A percentile compares a stretch with the other conserved stretches of the same genome.
phyloP scores from a whole-genome alignment of 2,329 filamentous ascomycete genomes.

The Leptographium lundbergii region DNA sequence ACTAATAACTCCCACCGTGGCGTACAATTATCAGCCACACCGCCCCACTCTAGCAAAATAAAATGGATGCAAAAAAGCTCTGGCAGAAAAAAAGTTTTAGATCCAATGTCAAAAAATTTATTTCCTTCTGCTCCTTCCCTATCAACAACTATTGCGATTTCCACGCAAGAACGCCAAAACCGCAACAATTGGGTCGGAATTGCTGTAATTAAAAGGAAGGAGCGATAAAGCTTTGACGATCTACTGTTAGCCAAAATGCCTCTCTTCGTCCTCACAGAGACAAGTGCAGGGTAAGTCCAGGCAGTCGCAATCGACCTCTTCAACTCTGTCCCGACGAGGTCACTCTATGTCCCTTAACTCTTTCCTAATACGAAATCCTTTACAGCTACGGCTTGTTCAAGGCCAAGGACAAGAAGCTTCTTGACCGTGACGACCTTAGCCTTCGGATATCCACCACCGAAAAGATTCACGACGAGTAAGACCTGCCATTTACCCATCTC shows the following conservation, averaged over 20 bases:
- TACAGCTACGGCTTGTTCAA: slow-evolving; percentile 93
- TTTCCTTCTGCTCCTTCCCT: slow-evolving; percentile 6
- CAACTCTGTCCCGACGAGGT: background rate
- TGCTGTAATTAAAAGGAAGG: background rate
- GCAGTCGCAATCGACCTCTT: background rate
- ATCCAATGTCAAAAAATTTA: slow-evolving; percentile 12
- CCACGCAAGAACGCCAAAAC: background rate
- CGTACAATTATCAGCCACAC: background rate
- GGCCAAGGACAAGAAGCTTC: slow-evolving; percentile 94
- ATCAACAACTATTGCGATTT: slow-evolving; percentile 8
- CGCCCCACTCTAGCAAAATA: background rate
- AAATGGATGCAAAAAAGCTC: slow-evolving; percentile 7
- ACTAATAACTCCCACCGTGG: background rate
- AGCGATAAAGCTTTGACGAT: background rate
- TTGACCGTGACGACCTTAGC: slow-evolving; percentile 73
- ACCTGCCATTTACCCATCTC: slow-evolving; percentile 13
- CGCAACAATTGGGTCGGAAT: background rate
- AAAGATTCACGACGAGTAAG: slow-evolving; percentile 75
- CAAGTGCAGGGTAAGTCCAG: slow-evolving; percentile 58
- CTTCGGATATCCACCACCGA: slow-evolving; percentile 64
- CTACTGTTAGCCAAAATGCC: slow-evolving; percentile 47
- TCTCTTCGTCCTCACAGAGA: slow-evolving; percentile 88
- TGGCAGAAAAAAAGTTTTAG: slow-evolving; percentile 14
- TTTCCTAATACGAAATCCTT: slow-evolving; percentile 22
- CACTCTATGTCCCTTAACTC: background rate